Evolutionary conservation across 179 eudicot genomes (phyloP).

Genomic region (Beta corolliflora): DNA sequence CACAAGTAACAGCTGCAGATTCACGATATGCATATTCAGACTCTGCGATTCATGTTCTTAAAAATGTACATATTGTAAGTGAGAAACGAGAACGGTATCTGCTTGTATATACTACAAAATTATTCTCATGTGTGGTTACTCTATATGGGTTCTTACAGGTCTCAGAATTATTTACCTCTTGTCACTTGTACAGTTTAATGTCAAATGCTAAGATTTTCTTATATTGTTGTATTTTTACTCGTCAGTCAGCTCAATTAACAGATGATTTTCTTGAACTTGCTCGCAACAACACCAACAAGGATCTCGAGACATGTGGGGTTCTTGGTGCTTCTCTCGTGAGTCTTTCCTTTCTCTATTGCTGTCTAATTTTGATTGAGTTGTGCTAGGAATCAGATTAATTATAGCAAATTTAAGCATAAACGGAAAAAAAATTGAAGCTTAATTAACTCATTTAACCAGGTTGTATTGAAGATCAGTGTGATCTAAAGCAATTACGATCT

Average conservation of each 20-base stretch:
- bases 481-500: too few species aligned
- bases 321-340: slow-evolving; percentile 80
- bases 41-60: slow-evolving; percentile 44
- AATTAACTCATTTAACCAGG: too few species aligned
- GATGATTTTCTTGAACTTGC: slow-evolving; percentile 69
- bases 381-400: too few species aligned
- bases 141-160: not conserved
- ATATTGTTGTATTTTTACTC: slow-evolving; percentile 11
- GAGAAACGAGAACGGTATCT: not conserved
- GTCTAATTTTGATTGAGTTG: not conserved
- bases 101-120: not conserved
- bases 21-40: slow-evolving; percentile 35
- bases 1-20: slow-evolving; percentile 43
- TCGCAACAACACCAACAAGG: slow-evolving; percentile 55
- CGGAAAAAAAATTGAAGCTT: too few species aligned
- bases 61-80: slow-evolving; percentile 72
- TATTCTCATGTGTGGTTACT: not conserved
- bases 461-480: too few species aligned
- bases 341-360: not conserved
- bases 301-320: slow-evolving; percentile 87
- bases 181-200: not conserved
- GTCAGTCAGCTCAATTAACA: slow-evolving; percentile 61
- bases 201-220: slow-evolving; percentile 3
- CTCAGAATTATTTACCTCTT: not conserved
- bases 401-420: too few species aligned